Base-by-base conservation (phyloP, 768 basidiomycete species). In the Scleroderma bovista region DNA sequence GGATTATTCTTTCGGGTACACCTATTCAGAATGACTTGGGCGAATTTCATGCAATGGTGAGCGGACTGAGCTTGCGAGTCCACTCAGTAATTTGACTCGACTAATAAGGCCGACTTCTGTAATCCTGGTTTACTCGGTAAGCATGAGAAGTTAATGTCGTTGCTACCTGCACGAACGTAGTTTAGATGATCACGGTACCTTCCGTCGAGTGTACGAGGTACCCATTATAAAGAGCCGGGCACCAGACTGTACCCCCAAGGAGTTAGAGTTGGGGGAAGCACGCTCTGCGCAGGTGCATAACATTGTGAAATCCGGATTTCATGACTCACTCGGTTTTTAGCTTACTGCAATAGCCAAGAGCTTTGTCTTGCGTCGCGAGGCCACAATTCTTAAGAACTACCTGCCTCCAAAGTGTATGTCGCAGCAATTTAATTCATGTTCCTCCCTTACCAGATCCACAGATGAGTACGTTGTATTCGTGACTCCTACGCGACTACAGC, bases 401-500 rank as follows among this genome's bases (percentile, higher is more conserved):
- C 70, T 99, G 19, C 95, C 95, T 10, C 93, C 96, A 1, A 96
- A 96, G 73, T 74, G 94, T 96, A 50, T 52, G 85, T 66, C 31
- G 17, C 43, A 29, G 26, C 26, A 29, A 29, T 16, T 26, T 32
- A 31, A 24, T 47, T 33, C 24, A 16, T 20, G 36, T 51, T 24
- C 41, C 53, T 34, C 29, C 3, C 23, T 55, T 37, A 51, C 38
- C 39, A 16, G 19, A 16, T 23, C 38, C 9, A 8, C 55, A 98
- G 95, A 89, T 62, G 96, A 99, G 81, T 97, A 95, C 62, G 88
- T 95, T n/a, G 84, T 98, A n/a, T 98, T 98, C 65, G 76, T 96
- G 26, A 83, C 84, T 6, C 95, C 96, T 0, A 93, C 93, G 1
- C 44, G 69, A n/a, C 69, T 96, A 16, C 95, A 99, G 58, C 66